Conservation (phyloP, 108 stramenopile genomes). For the Stephanodiscus minutulus region DNA sequence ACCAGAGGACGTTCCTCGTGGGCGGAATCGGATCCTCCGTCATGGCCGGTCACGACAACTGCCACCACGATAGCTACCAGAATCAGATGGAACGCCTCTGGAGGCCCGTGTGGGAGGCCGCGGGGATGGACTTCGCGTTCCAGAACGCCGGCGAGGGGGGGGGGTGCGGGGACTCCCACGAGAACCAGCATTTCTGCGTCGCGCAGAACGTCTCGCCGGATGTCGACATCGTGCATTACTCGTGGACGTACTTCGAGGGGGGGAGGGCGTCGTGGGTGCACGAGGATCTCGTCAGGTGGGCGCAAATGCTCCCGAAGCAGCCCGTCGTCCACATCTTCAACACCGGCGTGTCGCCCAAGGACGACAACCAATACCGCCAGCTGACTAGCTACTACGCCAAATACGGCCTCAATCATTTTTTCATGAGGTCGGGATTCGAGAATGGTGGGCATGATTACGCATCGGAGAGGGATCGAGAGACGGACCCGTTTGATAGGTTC, state of each 20-base stretch:
- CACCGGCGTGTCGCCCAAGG: conserved; percentile 13
- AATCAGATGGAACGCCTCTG: conserved; percentile 40
- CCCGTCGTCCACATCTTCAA: conserved; percentile 46
- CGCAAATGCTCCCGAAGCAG: conserved; percentile 50
- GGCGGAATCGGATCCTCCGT: conserved; percentile 43
- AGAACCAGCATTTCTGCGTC: conserved; percentile 42
- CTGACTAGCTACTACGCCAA: conserved; percentile 40
- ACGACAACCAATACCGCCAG: conserved; percentile 19
- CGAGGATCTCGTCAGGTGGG: conserved; percentile 48
- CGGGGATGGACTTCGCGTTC: conserved; percentile 43
- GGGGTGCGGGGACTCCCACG: conserved; percentile 37
- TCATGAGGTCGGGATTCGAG: conserved; percentile 36
- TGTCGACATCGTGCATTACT: conserved; percentile 32
- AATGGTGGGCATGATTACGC: conserved; percentile 49
- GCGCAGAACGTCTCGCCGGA: conserved; percentile 35
- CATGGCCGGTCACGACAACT: conserved; percentile 46
- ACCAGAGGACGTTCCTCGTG: conserved; percentile 31
- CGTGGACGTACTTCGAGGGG: conserved; percentile 52
- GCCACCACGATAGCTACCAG: conserved; percentile 34
- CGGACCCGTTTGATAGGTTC: conserved; percentile 26
- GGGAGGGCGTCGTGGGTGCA: conserved; percentile 1
- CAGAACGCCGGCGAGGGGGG: conserved; percentile 48
- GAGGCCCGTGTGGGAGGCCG: conserved; percentile 37
- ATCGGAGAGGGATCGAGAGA: conserved; percentile 31
- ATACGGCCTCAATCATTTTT: conserved; percentile 53